Evolutionary conservation across 352 stramenopile species (phyloP), one percentile per base, ranked within the genome.

Genomic region (Phytopythium delawarense): DNA sequence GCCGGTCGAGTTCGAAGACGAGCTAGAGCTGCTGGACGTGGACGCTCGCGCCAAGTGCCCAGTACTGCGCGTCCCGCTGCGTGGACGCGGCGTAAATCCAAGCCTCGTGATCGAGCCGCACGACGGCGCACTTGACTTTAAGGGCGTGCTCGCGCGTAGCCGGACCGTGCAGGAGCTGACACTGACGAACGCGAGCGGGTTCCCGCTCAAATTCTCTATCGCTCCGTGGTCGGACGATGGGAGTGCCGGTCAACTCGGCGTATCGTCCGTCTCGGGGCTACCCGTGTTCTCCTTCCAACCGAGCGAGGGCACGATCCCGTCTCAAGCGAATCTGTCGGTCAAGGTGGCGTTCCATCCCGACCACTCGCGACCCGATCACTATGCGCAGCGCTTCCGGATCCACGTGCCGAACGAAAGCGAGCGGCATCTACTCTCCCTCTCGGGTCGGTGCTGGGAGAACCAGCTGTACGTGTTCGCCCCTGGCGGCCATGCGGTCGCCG

Each of bases 341-440:
- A 82, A 84, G 48, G 84, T 85, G 0, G 55, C 67, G 9, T 97
- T 97, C 65, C 79, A 73, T 34, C 75, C 79, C 0, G 75, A 84
- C 59, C 78, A 84, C 49, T 71, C 89, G 35, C 70, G 80, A 9
- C 69, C 76, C 8, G 70, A 77, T 5, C 77, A 92, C 40, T 94
- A 92, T 61, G 57, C 50, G 2, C 68, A 78, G 51, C 61, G 72
- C 35, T 90, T 77, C 39, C 74, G 76, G 8, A 78, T 96, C 40
- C 70, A 87, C 51, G 84, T 93, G 2, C 83, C 87, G 0, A 92
- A 92, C 59, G 80, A 92, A 53, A 81, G 69, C 6, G 84, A 96
- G 50, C 71, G 76, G 2, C 78, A 94, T 59, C 23, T 91, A 6
- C 39, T 92, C 2, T 65, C 57, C 18, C 32, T 87, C 9, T 70